Base-by-base conservation (phyloP, 306 rosid species). In the Macrotyloma uniflorum region DNA sequence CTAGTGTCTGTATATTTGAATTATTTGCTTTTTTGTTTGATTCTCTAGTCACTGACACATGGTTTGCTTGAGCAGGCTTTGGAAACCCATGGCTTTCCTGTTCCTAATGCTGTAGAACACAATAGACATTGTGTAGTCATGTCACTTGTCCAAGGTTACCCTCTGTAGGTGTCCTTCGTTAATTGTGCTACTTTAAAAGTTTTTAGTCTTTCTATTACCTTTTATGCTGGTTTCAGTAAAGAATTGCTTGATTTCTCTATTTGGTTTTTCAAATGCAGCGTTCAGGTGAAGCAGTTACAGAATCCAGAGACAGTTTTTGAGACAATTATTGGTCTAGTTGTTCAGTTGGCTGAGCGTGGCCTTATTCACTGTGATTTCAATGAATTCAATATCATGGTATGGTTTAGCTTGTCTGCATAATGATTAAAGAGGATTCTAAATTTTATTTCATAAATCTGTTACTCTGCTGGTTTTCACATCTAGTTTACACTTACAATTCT, bases 291-390 rank as follows among this genome's bases (percentile, higher is more conserved):
- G 89, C 89, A 92, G 28, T 77, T 95, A 84, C 90, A 83, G 83
- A 95, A 95, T 83, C 97, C 93, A 47, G 96, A 91, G 59, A 64
- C 77, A 20, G 93, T 90, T 87, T 92, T 95, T 79, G 96, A 92
- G 81, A 87, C 89, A 51, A 90, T 92, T 80, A 50, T 92, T 72
- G 93, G 92, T 53, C 76, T 88, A 55, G 89, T 92, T 75, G 87
- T 92, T 86, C 91, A 91, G 67, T 78, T 92, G 58, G 98, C 98
- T 10, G 97, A 94, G 62, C 90, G 92, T 72, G 98, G 98, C 72
- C 93, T 94, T 76, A 94, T 94, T 79, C 98, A 94, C 78, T 94
- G 98, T 26, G 98, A 94, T 87, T 94, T 92, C 75, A 94, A 94
- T 72, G 97, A 94, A 70, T 94, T 94, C 80, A 94, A 94, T 86